Percentiles rank a stretch among this genome's conserved stretches.
These are phyloP conservation scores for Ilex asprella DNA, from an alignment of 257 asterid genomes.

Conservation along the genomic window DNA sequence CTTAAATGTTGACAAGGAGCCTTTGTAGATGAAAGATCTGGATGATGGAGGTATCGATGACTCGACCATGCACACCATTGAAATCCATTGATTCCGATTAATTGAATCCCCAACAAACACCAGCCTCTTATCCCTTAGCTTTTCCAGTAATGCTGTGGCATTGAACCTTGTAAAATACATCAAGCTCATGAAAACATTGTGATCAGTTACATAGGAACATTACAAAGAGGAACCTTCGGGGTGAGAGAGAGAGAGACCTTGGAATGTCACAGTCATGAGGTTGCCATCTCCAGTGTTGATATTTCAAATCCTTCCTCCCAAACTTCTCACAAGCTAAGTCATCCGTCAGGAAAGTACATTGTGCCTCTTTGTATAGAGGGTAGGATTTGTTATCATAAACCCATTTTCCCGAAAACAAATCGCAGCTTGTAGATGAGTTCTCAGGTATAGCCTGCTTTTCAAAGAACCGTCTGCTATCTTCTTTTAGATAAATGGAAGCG, in stretches of 20 bases:
- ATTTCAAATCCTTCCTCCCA: background rate
- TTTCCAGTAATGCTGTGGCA: background rate
- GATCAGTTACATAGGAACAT: no score
- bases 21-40: background rate
- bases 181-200: no score
- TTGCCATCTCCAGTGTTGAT: background rate
- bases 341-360: background rate
- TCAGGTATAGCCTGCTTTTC: background rate
- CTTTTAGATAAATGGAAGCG: no score
- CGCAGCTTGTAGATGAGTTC: background rate
- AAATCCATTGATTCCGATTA: background rate
- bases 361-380: background rate
- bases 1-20: background rate
- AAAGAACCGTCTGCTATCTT: background rate
- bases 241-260: background rate
- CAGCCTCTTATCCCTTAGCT: background rate
- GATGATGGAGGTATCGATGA: background rate
- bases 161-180: background rate
- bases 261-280: slow-evolving; percentile 1
- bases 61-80: background rate
- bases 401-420: background rate
- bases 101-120: background rate
- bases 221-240: background rate
- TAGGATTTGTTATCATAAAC: slow-evolving; percentile 1
- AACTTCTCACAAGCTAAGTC: slow-evolving; percentile 1